Evolutionary conservation across 371 early-diverging fungal genomes (phyloP).

Genomic region (Rhizopus arrhizus): DNA sequence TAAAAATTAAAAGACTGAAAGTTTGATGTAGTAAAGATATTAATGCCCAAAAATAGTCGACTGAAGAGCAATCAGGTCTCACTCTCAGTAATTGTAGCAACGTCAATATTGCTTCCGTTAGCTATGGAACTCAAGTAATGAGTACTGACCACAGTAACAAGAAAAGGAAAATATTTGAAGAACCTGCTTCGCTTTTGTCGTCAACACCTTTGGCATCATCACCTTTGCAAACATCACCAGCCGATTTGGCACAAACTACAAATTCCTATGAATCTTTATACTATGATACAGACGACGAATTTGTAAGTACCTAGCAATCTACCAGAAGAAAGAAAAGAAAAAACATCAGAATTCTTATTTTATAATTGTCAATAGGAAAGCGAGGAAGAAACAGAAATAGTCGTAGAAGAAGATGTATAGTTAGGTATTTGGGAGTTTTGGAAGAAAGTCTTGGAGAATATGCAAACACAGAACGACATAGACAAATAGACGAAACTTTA

Average conservation of each 20-base stretch:
- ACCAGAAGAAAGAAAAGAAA: constrained; percentile 13
- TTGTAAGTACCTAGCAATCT: constrained; percentile 12
- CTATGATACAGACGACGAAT: constrained; percentile 11
- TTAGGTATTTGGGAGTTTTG: constrained; percentile 20
- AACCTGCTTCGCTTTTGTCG: constrained; percentile 11
- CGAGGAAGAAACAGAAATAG: constrained; percentile 17
- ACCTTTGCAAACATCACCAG: constrained; percentile 15
- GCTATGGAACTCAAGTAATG: constrained; percentile 19
- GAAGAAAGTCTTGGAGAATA: constrained; percentile 19
- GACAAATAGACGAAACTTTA: too few relatives aligned
- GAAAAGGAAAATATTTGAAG: constrained; percentile 23
- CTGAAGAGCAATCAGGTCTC: constrained; percentile 15
- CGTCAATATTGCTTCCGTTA: constrained; percentile 14
- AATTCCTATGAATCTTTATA: constrained; percentile 12
- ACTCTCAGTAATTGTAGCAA: constrained; percentile 16
- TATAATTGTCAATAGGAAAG: constrained; percentile 14
- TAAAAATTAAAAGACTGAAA: constrained; percentile 12
- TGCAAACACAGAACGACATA: constrained; percentile 14
- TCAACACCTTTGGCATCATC: constrained; percentile 6
- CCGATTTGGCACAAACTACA: constrained; percentile 19
- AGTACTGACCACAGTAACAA: constrained; percentile 17
- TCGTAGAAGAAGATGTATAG: constrained; percentile 18
- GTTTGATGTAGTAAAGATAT: constrained; percentile 20
- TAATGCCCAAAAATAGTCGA: constrained; percentile 21
- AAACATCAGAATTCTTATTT: constrained; percentile 15